Conservation (phyloP, 179 eudicot species). For the Camellia oleifera region DNA sequence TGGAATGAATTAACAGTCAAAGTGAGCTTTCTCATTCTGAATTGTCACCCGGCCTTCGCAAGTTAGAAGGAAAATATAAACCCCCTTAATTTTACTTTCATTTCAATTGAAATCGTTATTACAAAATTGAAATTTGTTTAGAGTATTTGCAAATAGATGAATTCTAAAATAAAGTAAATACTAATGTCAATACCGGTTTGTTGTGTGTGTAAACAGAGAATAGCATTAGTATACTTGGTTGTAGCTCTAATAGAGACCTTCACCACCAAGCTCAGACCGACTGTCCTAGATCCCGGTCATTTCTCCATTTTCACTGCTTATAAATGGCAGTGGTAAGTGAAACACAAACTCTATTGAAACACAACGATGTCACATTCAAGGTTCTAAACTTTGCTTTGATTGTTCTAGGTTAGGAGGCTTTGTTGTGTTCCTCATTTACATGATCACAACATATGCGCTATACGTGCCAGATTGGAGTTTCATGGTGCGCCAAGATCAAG, state of each 20-base stretch:
- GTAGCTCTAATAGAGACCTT: slow-evolving; percentile 52
- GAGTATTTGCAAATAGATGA: background rate
- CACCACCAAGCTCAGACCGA: slow-evolving; percentile 43
- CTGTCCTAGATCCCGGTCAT: slow-evolving; percentile 25
- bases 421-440: slow-evolving; percentile 39
- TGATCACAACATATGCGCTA: slow-evolving; percentile 37
- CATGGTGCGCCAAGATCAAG: slow-evolving; percentile 8
- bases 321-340: slow-evolving; percentile 49
- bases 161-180: background rate
- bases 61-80: background rate
- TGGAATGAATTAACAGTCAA: too few relatives aligned
- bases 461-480: slow-evolving; percentile 58
- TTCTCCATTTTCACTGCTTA: slow-evolving; percentile 49
- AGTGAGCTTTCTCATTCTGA: too few relatives aligned
- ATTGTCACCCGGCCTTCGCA: background rate
- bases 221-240: slow-evolving; percentile 47
- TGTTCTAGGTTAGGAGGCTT: slow-evolving; percentile 42
- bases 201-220: slow-evolving; percentile 31
- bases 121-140: too few relatives aligned
- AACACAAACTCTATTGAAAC: background rate
- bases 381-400: background rate
- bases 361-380: background rate
- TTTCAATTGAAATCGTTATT: too few relatives aligned
- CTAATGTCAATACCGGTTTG: background rate
- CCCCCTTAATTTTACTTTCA: background rate